A percentile compares a stretch with the other conserved stretches of the same genome.
Evolutionary conservation across 106 monocot genomes (phyloP).

Genomic region (Allium sativum): DNA sequence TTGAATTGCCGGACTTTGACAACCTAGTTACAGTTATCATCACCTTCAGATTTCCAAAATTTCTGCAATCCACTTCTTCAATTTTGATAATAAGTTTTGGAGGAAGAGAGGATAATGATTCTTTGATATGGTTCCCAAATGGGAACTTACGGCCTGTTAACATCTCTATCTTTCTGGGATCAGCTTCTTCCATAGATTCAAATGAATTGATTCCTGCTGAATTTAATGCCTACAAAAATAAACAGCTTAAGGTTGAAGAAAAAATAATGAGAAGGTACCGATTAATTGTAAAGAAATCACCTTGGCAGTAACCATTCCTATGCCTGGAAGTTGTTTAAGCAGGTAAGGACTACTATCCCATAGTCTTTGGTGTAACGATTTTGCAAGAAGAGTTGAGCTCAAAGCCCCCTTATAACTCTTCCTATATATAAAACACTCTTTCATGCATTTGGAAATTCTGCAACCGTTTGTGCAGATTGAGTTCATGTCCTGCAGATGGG

Average conservation of each 20-base stretch:
- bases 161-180: conserved; percentile 91
- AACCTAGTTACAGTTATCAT: conserved; percentile 43
- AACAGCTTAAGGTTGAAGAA: conserved; percentile 9
- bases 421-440: conserved; percentile 80
- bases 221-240: conserved; percentile 50
- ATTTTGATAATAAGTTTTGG: conserved; percentile 60
- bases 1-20: conserved; percentile 21
- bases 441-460: conserved; percentile 93
- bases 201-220: conserved; percentile 68
- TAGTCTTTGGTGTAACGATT: conserved; percentile 73
- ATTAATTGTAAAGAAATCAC: conserved; percentile 16
- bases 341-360: conserved; percentile 85
- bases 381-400: conserved; percentile 66
- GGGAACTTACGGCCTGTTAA: conserved; percentile 88
- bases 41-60: conserved; percentile 50
- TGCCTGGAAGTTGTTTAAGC: conserved; percentile 90
- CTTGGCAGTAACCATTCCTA: conserved; percentile 99
- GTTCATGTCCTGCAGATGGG: conserved; percentile 46
- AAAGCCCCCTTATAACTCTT: conserved; percentile 75
- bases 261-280: not conserved
- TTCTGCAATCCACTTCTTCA: conserved; percentile 51
- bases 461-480: conserved; percentile 80
- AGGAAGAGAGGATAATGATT: conserved; percentile 60
- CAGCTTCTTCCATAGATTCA: conserved; percentile 61
- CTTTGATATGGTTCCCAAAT: conserved; percentile 90